These are phyloP conservation scores for Secale cereale DNA, from an alignment of 176 grass and related monocot genomes.

Conservation along the genomic window DNA sequence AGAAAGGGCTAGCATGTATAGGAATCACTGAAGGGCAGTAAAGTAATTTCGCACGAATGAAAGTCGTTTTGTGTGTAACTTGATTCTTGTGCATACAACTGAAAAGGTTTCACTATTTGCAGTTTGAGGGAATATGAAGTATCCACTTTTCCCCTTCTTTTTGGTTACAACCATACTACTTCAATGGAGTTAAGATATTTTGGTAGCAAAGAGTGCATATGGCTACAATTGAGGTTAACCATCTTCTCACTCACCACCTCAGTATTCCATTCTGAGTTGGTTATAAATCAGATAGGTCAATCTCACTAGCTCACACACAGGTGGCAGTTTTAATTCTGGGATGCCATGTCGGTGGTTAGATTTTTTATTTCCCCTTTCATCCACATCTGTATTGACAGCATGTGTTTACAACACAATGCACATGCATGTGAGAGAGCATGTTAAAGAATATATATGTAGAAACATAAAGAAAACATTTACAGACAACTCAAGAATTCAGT, in stretches of 20 bases:
- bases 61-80: background rate
- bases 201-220: background rate
- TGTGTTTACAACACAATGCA: background rate
- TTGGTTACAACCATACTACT: background rate
- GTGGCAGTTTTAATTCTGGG: background rate
- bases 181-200: background rate
- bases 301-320: background rate
- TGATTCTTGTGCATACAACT: background rate
- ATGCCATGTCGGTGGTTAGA: background rate
- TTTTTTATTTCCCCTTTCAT: background rate
- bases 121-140: background rate
- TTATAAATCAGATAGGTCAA: background rate
- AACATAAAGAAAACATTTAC: background rate
- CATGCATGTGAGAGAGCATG: background rate
- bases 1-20: background rate
- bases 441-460: background rate
- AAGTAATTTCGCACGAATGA: background rate
- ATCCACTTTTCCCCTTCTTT: too few relatives aligned
- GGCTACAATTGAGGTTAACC: conserved; percentile 2
- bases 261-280: background rate
- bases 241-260: background rate
- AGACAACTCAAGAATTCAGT: background rate
- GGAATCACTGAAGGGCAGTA: background rate
- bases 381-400: background rate
- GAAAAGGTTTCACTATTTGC: background rate